Percentiles rank a stretch among this genome's conserved stretches.
phyloP scores from a whole-genome alignment of 2,329 filamentous ascomycete genomes.

The Fusarium sp. region DNA sequence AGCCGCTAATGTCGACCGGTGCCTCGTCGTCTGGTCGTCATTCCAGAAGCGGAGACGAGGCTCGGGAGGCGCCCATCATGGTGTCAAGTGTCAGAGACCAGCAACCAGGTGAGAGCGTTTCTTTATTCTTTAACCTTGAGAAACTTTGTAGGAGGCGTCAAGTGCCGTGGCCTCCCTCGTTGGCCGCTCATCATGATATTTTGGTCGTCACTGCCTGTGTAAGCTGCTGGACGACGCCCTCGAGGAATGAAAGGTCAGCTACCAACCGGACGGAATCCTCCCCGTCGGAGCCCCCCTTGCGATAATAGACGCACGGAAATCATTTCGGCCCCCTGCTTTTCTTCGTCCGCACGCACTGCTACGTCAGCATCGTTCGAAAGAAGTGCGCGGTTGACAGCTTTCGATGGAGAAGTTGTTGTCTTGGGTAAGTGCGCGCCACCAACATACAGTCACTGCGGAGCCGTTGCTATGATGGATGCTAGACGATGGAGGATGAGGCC shows the following conservation, averaged over 20 bases:
- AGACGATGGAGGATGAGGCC: not conserved
- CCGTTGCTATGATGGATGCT: not conserved
- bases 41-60: conserved; percentile 31
- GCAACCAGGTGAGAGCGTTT: not conserved
- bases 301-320: conserved; percentile 20
- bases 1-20: conserved; percentile 39
- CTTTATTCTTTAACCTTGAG: not conserved
- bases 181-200: not conserved
- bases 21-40: conserved; percentile 40
- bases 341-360: conserved; percentile 6
- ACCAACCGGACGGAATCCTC: conserved; percentile 22
- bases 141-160: not conserved
- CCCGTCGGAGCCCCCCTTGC: conserved; percentile 22
- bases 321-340: conserved; percentile 3
- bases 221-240: not conserved
- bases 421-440: conserved; percentile 26
- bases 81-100: conserved; percentile 15
- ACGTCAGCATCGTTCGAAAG: conserved; percentile 22
- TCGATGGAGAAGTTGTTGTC: conserved; percentile 22
- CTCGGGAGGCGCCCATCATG: conserved; percentile 25
- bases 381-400: not conserved
- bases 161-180: conserved; percentile 4
- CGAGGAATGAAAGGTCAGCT: not conserved
- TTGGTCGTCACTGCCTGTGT: not conserved
- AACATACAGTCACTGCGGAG: conserved; percentile 12